Conservation (phyloP, 2,329 filamentous ascomycete species). For the Arthroderma sp. region DNA sequence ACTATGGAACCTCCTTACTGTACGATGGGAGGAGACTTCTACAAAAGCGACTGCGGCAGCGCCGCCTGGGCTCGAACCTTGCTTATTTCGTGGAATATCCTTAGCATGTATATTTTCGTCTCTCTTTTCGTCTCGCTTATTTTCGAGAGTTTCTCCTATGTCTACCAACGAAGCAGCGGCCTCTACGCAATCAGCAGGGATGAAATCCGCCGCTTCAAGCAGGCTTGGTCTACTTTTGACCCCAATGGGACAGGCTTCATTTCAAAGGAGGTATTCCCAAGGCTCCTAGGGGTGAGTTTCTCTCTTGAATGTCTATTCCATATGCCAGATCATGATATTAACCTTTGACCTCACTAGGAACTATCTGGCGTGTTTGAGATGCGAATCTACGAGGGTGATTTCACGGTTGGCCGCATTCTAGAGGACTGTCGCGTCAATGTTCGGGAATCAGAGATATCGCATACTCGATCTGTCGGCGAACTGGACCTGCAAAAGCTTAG, state of each 20-base stretch:
- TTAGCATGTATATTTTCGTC: constrained; percentile 99
- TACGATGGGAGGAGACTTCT: constrained; percentile 59
- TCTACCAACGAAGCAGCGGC: constrained; percentile 93
- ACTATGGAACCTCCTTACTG: constrained; percentile 68
- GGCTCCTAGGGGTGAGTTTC: constrained; percentile 60
- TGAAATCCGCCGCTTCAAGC: constrained; percentile 92
- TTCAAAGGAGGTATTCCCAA: constrained; percentile 74
- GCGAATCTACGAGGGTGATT: constrained; percentile 86
- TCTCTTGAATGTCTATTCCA: background rate
- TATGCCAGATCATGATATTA: background rate
- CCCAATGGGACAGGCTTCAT: constrained; percentile 87
- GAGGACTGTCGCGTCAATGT: constrained; percentile 60
- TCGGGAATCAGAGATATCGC: constrained; percentile 32
- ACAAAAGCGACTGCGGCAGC: constrained; percentile 85
- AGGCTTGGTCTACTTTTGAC: constrained; percentile 94
- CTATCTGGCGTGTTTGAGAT: constrained; percentile 93
- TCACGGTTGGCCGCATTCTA: constrained; percentile 75
- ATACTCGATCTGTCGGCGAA: constrained; percentile 37
- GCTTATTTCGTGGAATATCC: constrained; percentile 95
- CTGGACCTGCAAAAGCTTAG: constrained; percentile 69
- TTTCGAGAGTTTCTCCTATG: constrained; percentile 98
- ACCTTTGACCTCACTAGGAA: constrained; percentile 41
- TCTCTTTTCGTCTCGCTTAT: constrained; percentile 97
- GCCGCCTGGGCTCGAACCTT: constrained; percentile 73
- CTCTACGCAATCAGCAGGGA: constrained; percentile 80